These are phyloP conservation scores for Chalciporus piperatus DNA, from an alignment of 768 basidiomycete species.

Conservation along the genomic window DNA sequence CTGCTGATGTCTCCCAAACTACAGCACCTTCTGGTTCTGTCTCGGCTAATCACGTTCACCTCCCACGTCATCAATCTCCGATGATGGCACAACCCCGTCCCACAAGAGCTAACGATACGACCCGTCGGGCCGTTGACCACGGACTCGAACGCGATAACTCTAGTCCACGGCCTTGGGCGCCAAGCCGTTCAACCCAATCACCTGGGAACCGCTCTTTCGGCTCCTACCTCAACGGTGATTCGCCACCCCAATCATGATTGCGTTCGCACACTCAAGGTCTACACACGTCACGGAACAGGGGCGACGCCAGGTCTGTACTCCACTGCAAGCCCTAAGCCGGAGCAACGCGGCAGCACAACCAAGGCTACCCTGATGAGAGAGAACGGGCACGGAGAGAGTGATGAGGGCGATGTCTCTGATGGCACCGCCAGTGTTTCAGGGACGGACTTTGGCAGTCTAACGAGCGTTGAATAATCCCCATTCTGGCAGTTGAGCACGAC, in stretches of 20 bases:
- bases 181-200: slow-evolving; percentile 26
- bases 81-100: slow-evolving; percentile 31
- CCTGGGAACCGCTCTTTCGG: slow-evolving; percentile 36
- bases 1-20: slow-evolving; percentile 49
- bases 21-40: neutral
- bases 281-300: slow-evolving; percentile 33
- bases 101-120: slow-evolving; percentile 19
- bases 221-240: slow-evolving; percentile 48
- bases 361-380: slow-evolving; percentile 14
- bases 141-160: slow-evolving; percentile 18
- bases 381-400: slow-evolving; percentile 16
- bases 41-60: slow-evolving; percentile 7
- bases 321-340: slow-evolving; percentile 18
- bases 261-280: slow-evolving; percentile 35
- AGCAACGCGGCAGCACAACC: slow-evolving; percentile 19
- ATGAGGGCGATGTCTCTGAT: slow-evolving; percentile 35
- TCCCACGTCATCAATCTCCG: slow-evolving; percentile 12
- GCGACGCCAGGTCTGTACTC: slow-evolving; percentile 20
- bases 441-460: slow-evolving; percentile 47
- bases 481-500: neutral
- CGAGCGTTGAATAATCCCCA: slow-evolving; percentile 43
- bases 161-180: slow-evolving; percentile 25
- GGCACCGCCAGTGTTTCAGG: slow-evolving; percentile 39
- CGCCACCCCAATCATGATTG: slow-evolving; percentile 38
- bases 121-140: slow-evolving; percentile 14